Conservation (phyloP, 345 rosid genomes). For the Psidium friedrichsthalianum region DNA sequence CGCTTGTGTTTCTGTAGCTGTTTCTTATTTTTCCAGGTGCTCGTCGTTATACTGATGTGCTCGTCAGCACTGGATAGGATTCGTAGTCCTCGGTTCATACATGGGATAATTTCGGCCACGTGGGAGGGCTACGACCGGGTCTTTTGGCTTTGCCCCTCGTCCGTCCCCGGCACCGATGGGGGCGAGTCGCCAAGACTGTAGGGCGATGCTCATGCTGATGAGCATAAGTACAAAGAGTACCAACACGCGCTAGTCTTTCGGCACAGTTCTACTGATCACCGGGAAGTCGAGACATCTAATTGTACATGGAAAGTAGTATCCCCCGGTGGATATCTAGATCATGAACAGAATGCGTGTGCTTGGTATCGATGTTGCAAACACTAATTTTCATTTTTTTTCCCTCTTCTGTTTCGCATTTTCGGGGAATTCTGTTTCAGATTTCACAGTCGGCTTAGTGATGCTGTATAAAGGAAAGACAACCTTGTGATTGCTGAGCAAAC, state of each 20-base stretch:
- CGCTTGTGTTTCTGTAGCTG: neutral
- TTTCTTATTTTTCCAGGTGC: constrained; percentile 32
- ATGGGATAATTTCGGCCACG: constrained; percentile 71
- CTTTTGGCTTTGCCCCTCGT: constrained; percentile 64
- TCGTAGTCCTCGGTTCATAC: constrained; percentile 64
- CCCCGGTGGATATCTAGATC: neutral
- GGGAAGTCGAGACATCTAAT: constrained; percentile 21
- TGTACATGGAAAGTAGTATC: neutral
- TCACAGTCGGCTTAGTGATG: constrained; percentile 38
- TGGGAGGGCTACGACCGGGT: constrained; percentile 71
- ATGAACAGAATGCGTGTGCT: too few species aligned
- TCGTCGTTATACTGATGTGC: constrained; percentile 45
- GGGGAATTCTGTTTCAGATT: constrained; percentile 14
- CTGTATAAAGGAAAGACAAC: constrained; percentile 35
- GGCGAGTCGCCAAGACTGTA: constrained; percentile 29
- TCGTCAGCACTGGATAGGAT: constrained; percentile 42
- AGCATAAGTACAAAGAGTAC: constrained; percentile 48
- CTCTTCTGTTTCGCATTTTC: neutral
- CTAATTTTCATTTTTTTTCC: neutral
- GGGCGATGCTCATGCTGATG: constrained; percentile 16
- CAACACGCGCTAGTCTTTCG: constrained; percentile 48
- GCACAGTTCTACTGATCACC: constrained; percentile 28
- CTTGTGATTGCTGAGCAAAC: neutral
- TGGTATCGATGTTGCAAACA: too few species aligned
- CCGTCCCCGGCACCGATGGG: constrained; percentile 69